Percentiles rank a stretch among this genome's conserved stretches.
Evolutionary conservation across 139 green algal genomes (phyloP).

Genomic region (Chlamydomonas asymmetrica): DNA sequence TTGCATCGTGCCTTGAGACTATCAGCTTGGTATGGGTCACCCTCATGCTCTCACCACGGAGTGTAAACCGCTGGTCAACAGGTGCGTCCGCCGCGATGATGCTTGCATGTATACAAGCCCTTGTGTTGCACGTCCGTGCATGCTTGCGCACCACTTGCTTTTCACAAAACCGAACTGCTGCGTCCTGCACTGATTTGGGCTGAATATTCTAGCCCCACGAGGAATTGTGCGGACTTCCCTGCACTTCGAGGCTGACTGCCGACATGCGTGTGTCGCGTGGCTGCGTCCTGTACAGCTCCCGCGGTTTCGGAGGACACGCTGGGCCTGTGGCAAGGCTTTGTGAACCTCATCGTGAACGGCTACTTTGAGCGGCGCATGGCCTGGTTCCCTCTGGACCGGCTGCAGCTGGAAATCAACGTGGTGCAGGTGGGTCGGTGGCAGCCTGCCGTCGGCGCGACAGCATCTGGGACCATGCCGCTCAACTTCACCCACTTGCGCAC

Average conservation of each 20-base stretch:
- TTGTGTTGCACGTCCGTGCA: neutral
- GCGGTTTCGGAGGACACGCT: conserved; percentile 19
- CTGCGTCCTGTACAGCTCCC: no score
- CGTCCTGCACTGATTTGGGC: no score
- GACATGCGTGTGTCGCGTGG: no score
- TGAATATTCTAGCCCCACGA: no score
- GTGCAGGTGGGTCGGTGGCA: conserved; percentile 24
- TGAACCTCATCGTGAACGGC: conserved; percentile 19
- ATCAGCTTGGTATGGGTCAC: conserved; percentile 62
- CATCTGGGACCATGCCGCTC: no score
- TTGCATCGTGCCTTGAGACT: conserved; percentile 37
- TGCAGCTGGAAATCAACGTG: conserved; percentile 55
- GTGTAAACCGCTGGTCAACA: conserved; percentile 47
- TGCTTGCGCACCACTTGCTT: no score
- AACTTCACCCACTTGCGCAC: no score
- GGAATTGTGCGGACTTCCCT: no score
- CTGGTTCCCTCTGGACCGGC: conserved; percentile 55
- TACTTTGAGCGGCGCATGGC: conserved; percentile 59
- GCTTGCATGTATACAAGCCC: no score
- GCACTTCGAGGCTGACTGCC: no score
- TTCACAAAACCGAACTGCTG: no score
- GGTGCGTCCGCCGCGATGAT: conserved; percentile 24
- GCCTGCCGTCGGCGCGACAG: no score
- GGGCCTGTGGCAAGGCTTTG: conserved; percentile 22
- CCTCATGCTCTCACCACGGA: conserved; percentile 36